A percentile compares a stretch with the other conserved stretches of the same genome.
Evolutionary conservation across 257 asterid species (phyloP).

Genomic region (Cinchona pubescens): DNA sequence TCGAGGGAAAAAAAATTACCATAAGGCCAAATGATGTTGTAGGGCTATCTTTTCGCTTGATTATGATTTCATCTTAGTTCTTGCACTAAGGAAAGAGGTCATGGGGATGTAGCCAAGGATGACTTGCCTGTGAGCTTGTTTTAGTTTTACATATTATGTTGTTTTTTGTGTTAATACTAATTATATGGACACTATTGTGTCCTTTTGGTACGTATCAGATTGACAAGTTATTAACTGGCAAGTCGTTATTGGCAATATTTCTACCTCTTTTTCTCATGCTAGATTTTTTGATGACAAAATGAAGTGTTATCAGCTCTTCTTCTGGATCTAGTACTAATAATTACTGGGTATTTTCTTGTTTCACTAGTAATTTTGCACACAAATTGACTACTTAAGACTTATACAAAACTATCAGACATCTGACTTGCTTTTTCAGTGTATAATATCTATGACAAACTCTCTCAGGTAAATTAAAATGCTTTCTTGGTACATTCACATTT

Average conservation of each 20-base stretch:
- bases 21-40: not conserved
- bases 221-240: constrained; percentile 30
- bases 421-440: not conserved
- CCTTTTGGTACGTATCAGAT: not conserved
- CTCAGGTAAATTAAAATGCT: not conserved
- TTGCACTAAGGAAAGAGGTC: constrained; percentile 65
- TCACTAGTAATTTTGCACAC: too few relatives aligned
- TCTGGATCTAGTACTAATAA: not conserved
- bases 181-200: not conserved
- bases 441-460: not conserved
- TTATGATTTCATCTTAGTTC: constrained; percentile 44
- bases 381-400: too few relatives aligned
- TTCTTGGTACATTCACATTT: not conserved
- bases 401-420: not conserved
- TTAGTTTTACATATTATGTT: not conserved
- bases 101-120: constrained; percentile 78
- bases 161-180: not conserved
- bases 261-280: constrained; percentile 54
- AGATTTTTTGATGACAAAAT: constrained; percentile 47
- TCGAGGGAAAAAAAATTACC: not conserved
- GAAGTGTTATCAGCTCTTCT: not conserved
- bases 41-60: not conserved
- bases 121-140: constrained; percentile 71
- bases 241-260: constrained; percentile 65
- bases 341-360: not conserved